Evolutionary conservation across 495 filamentous ascomycete genomes (phyloP), one percentile per base, ranked within the genome.

Genomic region (Pseudoneurospora amorphoporcata): DNA sequence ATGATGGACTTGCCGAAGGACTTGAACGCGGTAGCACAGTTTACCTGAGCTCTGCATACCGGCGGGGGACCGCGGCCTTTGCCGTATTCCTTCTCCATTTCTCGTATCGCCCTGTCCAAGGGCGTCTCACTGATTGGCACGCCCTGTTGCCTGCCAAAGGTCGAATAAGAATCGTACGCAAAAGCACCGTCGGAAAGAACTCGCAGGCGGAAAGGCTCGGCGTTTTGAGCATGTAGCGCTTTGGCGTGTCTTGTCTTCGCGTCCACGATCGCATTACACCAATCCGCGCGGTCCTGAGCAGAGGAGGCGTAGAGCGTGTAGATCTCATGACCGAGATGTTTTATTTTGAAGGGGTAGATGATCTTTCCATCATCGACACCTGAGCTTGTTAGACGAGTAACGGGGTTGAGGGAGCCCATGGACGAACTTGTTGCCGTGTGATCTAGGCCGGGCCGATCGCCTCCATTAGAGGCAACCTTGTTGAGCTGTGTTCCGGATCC

Each of bases 121-220:
- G 95, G 95, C 3, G 96, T 99, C 3, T 93, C 95, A 72, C 90
- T 88, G 77, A 98, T 94, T 12, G 84, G 81, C 47, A 84, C 84
- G 41, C 79, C 81, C 8, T 82, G 77, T 39, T 84, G 78, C 53
- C 83, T 81, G n/a, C 83, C 84, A 42, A 82, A 72, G 35, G 76
- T 78, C 4, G 86, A 82, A 69, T 87, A 82, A n/a, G 89, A 87
- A 70, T 97, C 93, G 75, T 92, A 92, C 7, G 88, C 89, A 78
- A 99, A 99, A 0, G 96, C 93, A 43, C 90, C 89, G 76, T 99
- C 95, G 1, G 95, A 94, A 80, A 99, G 90, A 17, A 98, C 94
- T 41, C 92, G 90, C 5, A 98, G 84, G 72, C 93, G 87, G 87
- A 99, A 99, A 2, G 95, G 95, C 81, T 99, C 95, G 0, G 95